Evolutionary conservation across 2,329 filamentous ascomycete species (phyloP).

Genomic region (Cladobotryum mycophilum): DNA sequence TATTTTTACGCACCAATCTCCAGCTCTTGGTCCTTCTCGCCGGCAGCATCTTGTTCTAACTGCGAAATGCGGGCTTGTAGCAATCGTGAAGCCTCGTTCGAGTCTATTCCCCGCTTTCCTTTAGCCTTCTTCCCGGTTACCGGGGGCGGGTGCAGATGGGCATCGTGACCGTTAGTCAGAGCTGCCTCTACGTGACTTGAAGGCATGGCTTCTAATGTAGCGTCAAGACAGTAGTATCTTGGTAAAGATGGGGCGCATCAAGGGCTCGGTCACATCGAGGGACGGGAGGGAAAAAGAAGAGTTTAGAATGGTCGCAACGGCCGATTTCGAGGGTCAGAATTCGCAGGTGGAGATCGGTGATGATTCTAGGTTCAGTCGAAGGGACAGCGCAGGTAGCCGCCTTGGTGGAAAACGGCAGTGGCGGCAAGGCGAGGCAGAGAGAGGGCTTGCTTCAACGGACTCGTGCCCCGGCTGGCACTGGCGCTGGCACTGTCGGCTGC

Average conservation of each 20-base stretch:
- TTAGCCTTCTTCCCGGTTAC: conserved; percentile 68
- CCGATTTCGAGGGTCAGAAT: too few relatives aligned
- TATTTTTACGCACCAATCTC: conserved; percentile 70
- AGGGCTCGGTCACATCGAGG: conserved; percentile 11
- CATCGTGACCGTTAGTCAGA: conserved; percentile 37
- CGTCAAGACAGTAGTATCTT: conserved; percentile 11
- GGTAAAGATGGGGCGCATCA: conserved; percentile 7
- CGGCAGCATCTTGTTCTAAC: conserved; percentile 85
- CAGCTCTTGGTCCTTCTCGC: conserved; percentile 89
- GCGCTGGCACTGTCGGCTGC: conserved; percentile 8
- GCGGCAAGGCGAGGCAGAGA: background rate
- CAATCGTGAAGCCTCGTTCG: conserved; percentile 84
- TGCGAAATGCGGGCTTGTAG: conserved; percentile 92
- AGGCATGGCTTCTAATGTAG: conserved; percentile 28
- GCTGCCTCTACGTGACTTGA: conserved; percentile 36
- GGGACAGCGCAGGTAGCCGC: background rate
- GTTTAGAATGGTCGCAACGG: background rate
- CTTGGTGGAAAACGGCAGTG: conserved; percentile 4
- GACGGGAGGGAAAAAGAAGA: background rate
- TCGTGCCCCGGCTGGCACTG: conserved; percentile 4
- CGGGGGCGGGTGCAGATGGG: conserved; percentile 31
- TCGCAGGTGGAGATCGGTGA: too few relatives aligned
- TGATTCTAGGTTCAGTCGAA: too few relatives aligned
- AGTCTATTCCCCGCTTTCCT: conserved; percentile 76
- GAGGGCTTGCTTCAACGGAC: background rate